phyloP scores from a whole-genome alignment of 2,329 filamentous ascomycete species.

The Trichoderma arundinaceum region DNA sequence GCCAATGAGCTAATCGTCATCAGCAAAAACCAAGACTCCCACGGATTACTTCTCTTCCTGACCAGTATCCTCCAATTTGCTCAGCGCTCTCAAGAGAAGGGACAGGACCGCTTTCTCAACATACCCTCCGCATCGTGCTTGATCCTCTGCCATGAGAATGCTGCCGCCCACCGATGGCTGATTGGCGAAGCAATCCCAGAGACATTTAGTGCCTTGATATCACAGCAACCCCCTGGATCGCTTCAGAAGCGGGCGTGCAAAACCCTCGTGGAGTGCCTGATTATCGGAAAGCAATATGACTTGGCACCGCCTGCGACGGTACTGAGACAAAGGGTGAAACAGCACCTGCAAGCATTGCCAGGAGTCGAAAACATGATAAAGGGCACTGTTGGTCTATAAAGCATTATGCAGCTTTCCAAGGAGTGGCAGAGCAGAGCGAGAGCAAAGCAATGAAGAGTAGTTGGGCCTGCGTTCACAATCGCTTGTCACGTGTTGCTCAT shows the following conservation, averaged over 20 bases:
- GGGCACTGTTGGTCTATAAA: background rate
- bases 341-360: conserved; percentile 1
- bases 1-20: conserved; percentile 16
- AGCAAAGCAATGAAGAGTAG: background rate
- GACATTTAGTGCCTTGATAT: conserved; percentile 7
- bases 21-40: conserved; percentile 4
- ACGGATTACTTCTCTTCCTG: conserved; percentile 1
- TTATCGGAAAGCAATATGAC: conserved; percentile 18
- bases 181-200: conserved; percentile 21
- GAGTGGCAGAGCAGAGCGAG: background rate
- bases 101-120: conserved; percentile 20
- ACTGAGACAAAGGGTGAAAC: conserved; percentile 12
- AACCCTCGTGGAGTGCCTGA: conserved; percentile 12
- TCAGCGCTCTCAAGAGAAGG: conserved; percentile 7
- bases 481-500: background rate
- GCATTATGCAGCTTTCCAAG: background rate
- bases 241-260: conserved; percentile 17
- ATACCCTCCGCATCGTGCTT: conserved; percentile 9
- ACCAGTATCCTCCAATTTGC: conserved; percentile 20
- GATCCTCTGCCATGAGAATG: conserved; percentile 8
- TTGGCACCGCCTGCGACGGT: conserved; percentile 2
- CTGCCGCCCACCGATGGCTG: background rate
- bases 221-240: background rate
- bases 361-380: conserved; percentile 16
- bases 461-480: background rate